These are phyloP conservation scores for Rosa persica DNA, from an alignment of 306 rosid species.

Conservation along the genomic window DNA sequence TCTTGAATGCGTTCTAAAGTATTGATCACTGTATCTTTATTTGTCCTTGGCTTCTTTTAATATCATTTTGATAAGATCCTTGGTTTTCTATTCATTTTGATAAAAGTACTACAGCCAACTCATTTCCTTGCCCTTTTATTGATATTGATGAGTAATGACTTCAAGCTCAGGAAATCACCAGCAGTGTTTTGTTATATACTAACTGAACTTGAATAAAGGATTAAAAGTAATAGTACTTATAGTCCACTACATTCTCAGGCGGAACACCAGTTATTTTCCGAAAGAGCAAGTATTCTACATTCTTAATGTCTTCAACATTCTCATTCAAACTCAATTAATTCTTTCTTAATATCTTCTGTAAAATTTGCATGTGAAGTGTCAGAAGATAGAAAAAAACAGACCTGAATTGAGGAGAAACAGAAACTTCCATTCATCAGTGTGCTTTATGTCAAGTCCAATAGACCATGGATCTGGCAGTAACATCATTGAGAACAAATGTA, in stretches of 20 bases:
- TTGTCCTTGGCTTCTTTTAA: background rate
- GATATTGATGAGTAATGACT: background rate
- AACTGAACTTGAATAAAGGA: background rate
- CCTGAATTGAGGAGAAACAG: constrained; percentile 14
- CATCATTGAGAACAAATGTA: constrained; percentile 58
- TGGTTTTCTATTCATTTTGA: background rate
- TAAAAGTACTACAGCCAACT: background rate
- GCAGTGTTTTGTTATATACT: background rate
- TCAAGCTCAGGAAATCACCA: background rate
- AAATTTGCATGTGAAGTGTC: background rate
- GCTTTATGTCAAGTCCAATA: constrained; percentile 62
- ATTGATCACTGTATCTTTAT: background rate
- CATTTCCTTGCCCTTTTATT: background rate
- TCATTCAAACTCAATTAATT: background rate
- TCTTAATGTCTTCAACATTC: background rate
- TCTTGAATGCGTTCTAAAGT: background rate
- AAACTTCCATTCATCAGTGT: constrained; percentile 48
- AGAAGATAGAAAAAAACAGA: background rate
- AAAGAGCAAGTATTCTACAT: background rate
- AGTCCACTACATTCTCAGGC: background rate
- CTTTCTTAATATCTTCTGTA: background rate
- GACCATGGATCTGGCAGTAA: constrained; percentile 67
- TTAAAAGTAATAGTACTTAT: background rate
- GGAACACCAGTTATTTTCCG: background rate
- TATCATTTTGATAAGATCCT: background rate